Evolutionary conservation across 208 protist species (phyloP).

Genomic region (Trypanosoma scelopori): DNA sequence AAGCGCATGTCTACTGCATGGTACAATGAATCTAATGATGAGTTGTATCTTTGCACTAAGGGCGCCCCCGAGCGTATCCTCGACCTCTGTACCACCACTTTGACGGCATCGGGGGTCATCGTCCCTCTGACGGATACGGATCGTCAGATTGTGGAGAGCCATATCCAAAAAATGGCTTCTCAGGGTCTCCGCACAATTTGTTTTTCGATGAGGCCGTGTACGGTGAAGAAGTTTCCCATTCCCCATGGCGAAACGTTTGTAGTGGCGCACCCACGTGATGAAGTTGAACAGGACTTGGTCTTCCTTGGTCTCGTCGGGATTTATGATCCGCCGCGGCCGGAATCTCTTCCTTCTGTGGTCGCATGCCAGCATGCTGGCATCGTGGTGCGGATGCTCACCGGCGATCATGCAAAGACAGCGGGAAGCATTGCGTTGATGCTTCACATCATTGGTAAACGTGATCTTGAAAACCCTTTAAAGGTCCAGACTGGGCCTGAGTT

Average conservation of each 20-base stretch:
- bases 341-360: conserved; percentile 79
- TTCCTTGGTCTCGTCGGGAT: conserved; percentile 92
- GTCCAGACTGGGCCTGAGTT: conserved; percentile 82
- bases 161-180: conserved; percentile 65
- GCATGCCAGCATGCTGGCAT: conserved; percentile 90
- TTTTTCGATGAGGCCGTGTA: conserved; percentile 16
- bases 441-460: conserved; percentile 75
- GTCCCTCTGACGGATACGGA: conserved; percentile 11
- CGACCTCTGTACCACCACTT: conserved; percentile 60
- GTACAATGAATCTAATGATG: conserved; percentile 50
- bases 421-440: conserved; percentile 86
- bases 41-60: conserved; percentile 85
- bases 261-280: conserved; percentile 53
- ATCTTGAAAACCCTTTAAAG: conserved; percentile 61
- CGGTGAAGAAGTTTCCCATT: conserved; percentile 51
- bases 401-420: conserved; percentile 88
- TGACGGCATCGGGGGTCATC: conserved; percentile 39
- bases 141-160: conserved; percentile 50
- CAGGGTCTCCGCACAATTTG: conserved; percentile 80
- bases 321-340: conserved; percentile 88
- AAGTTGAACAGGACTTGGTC: conserved; percentile 80
- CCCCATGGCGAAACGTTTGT: conserved; percentile 46
- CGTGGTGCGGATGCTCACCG: conserved; percentile 89
- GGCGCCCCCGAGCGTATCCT: conserved; percentile 87
- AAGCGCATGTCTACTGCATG: conserved; percentile 89